Conservation (phyloP, 73 alveolate genomes). For the Paramecium sonneborni region DNA sequence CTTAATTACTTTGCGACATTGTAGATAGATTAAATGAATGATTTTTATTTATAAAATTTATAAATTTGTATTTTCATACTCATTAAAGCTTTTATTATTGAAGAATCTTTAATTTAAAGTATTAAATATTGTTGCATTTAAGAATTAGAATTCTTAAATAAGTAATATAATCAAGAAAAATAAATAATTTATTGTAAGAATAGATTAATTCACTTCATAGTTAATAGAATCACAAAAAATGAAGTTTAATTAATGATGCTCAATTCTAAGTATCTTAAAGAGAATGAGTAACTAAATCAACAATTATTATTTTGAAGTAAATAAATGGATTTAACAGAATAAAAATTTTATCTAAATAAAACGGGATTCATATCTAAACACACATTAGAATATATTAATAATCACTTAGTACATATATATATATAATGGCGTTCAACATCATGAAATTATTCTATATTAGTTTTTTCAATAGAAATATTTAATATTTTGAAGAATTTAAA, state of each 20-base stretch:
- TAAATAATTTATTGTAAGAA: not conserved
- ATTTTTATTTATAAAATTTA: not conserved
- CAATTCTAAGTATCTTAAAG: not conserved
- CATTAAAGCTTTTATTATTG: too few relatives aligned
- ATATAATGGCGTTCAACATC: constrained; percentile 19
- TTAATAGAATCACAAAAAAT: not conserved
- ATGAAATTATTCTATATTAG: constrained; percentile 24
- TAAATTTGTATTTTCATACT: not conserved
- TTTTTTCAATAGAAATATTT: not conserved
- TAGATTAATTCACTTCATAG: not conserved
- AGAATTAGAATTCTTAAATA: not conserved
- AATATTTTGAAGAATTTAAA: not conserved
- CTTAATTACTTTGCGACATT: not conserved
- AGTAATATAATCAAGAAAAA: not conserved
- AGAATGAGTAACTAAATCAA: not conserved
- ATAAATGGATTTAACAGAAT: not conserved
- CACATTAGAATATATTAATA: not conserved
- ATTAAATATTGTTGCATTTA: too few relatives aligned
- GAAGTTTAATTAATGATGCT: not conserved
- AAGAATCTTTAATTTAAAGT: too few relatives aligned
- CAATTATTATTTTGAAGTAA: not conserved
- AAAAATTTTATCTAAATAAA: not conserved
- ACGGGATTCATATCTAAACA: not conserved
- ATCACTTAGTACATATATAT: constrained; percentile 7
- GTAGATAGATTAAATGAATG: not conserved